Conservation (phyloP, 1,139 yeast species). For the Suhomyces bribrorum region DNA sequence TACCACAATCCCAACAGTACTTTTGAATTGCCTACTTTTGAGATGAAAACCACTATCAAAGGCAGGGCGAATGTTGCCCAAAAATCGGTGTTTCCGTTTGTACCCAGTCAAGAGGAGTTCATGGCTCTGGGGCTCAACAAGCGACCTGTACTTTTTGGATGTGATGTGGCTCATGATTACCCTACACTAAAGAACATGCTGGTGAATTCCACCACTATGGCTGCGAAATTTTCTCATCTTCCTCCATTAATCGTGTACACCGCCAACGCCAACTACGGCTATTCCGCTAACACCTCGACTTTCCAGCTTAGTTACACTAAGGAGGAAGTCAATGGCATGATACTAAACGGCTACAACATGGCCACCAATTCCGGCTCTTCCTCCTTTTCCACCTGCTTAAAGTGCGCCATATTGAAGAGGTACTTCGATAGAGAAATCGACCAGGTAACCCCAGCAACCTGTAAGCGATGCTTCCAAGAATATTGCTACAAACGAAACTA, state of each 20-base stretch:
- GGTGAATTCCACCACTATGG: neutral
- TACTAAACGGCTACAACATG: constrained; percentile 52
- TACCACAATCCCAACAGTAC: constrained; percentile 21
- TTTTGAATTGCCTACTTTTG: constrained; percentile 22
- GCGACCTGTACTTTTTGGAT: constrained; percentile 57
- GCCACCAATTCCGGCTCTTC: constrained; percentile 50
- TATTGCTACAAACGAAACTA: constrained; percentile 29
- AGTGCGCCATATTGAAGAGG: constrained; percentile 61
- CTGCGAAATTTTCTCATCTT: constrained; percentile 15
- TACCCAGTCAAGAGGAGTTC: constrained; percentile 37
- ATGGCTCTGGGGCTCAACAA: constrained; percentile 27
- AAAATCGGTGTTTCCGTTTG: constrained; percentile 36
- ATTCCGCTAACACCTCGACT: constrained; percentile 57
- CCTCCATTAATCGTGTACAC: constrained; percentile 61
- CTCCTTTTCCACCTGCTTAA: constrained; percentile 50
- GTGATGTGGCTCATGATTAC: constrained; percentile 42
- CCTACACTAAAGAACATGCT: constrained; percentile 12
- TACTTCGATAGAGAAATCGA: constrained; percentile 43
- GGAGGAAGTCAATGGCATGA: constrained; percentile 45
- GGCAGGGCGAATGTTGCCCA: neutral
- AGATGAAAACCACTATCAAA: constrained; percentile 8
- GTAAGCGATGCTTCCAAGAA: constrained; percentile 22
- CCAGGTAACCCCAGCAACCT: constrained; percentile 19
- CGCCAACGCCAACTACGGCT: constrained; percentile 46
- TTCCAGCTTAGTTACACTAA: constrained; percentile 53